A percentile compares a stretch with the other conserved stretches of the same genome.
Conservation (phyloP, 2,329 filamentous ascomycete species). For the Aureobasidium sp. region DNA sequence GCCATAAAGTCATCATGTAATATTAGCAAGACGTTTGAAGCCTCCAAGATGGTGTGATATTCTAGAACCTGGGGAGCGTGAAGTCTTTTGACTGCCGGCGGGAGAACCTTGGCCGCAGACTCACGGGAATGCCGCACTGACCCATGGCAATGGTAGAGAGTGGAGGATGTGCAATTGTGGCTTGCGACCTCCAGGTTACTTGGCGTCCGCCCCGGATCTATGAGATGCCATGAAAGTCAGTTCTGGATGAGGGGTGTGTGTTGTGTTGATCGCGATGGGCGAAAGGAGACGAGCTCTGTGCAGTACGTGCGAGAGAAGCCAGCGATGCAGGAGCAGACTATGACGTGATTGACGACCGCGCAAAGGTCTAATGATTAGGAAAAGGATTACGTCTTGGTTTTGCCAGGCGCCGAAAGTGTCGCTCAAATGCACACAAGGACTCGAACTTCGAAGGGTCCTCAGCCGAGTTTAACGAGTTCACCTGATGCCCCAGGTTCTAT, state of each 20-base stretch:
- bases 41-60: conserved; percentile 5
- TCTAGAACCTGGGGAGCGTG: conserved; percentile 4
- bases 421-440: not conserved
- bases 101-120: not conserved
- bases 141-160: not conserved
- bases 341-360: conserved; percentile 6
- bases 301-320: not conserved
- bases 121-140: conserved; percentile 5
- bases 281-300: not conserved
- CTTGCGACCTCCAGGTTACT: conserved; percentile 10
- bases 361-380: not conserved
- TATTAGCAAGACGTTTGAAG: not conserved
- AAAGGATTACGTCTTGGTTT: conserved; percentile 5
- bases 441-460: not conserved
- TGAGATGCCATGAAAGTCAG: conserved; percentile 9
- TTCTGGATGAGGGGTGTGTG: not conserved
- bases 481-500: not conserved
- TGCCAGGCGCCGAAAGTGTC: not conserved
- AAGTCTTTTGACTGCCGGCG: not conserved
- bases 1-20: not conserved
- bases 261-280: not conserved
- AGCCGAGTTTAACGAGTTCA: not conserved
- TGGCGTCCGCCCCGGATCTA: conserved; percentile 7
- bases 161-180: conserved; percentile 10
- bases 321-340: not conserved